Evolutionary conservation across 2,329 filamentous ascomycete species (phyloP).

Genomic region (Colletotrichum sp.): DNA sequence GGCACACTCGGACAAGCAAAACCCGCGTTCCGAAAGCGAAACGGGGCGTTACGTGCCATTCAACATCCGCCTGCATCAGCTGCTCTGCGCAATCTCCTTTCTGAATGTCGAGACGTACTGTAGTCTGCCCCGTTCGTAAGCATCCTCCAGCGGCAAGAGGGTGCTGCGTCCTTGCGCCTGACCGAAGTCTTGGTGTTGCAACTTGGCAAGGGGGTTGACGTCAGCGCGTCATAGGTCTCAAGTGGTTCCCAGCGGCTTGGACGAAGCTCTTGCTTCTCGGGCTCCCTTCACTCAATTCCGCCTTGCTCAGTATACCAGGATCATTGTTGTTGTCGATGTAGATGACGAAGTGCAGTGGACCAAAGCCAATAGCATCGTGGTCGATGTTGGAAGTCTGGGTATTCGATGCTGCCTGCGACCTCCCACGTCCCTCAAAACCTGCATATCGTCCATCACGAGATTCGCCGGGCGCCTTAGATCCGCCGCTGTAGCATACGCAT

Average conservation of each 20-base stretch:
- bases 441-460: constrained; percentile 14
- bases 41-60: background rate
- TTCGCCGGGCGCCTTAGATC: background rate
- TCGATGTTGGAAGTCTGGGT: constrained; percentile 34
- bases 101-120: background rate
- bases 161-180: background rate
- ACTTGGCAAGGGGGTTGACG: background rate
- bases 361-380: constrained; percentile 1
- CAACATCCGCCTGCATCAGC: background rate
- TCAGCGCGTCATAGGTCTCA: background rate
- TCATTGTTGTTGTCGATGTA: background rate
- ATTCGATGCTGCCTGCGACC: constrained; percentile 17
- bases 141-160: background rate
- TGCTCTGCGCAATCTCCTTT: background rate
- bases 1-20: too few species aligned
- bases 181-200: background rate
- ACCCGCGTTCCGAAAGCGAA: background rate
- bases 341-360: background rate
- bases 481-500: background rate
- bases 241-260: background rate
- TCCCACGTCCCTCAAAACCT: constrained; percentile 37
- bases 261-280: background rate
- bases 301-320: background rate
- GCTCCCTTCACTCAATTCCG: background rate
- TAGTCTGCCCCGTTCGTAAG: background rate